Evolutionary conservation across 495 filamentous ascomycete species (phyloP), one percentile per base, ranked within the genome.

Genomic region (Halenospora varia): DNA sequence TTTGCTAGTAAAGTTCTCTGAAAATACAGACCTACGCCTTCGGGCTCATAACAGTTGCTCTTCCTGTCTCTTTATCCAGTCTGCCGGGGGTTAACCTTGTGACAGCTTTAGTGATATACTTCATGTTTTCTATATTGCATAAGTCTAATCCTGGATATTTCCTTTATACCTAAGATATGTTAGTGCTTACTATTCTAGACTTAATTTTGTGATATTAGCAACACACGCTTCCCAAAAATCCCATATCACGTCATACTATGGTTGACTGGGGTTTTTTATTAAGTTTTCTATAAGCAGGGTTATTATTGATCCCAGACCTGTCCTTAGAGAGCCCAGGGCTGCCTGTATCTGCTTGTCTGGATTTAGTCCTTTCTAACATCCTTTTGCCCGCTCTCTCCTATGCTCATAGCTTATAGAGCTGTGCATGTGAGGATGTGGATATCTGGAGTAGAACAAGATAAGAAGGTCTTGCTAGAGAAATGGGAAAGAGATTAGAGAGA

Each of bases 291-390:
- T n/a, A n/a, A n/a, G n/a, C n/a, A n/a, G n/a, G n/a, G n/a, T n/a
- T n/a, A n/a, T n/a, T 61, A 53, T 61, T 26, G 26, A 57, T 61
- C 47, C 45, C 23, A 40, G 59, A 57, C 46, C 23, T 61, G 45
- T 57, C 59, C 48, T 56, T 44, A 22, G 47, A 53, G 53, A 57
- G 59, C 26, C 41, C 46, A 52, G 24, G 46, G 35, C 53, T 51
- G 42, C 47, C 53, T 58, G 9, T 45, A 58, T 58, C 48, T 45
- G 48, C 47, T 53, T 39, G 22, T 58, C 48, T 53, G 25, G 35
- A 53, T 53, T 47, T 25, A 53, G 45, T 49, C 44, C 25, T 56
- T 24, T 47, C 42, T 48, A 47, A 29, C 19, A 47, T 47, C n/a
- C 2, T 56, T 56, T 25, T n/a, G 3, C n/a, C n/a, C n/a, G n/a